These are phyloP conservation scores for Withania somnifera DNA, from an alignment of 305 asterid genomes.

Conservation along the genomic window DNA sequence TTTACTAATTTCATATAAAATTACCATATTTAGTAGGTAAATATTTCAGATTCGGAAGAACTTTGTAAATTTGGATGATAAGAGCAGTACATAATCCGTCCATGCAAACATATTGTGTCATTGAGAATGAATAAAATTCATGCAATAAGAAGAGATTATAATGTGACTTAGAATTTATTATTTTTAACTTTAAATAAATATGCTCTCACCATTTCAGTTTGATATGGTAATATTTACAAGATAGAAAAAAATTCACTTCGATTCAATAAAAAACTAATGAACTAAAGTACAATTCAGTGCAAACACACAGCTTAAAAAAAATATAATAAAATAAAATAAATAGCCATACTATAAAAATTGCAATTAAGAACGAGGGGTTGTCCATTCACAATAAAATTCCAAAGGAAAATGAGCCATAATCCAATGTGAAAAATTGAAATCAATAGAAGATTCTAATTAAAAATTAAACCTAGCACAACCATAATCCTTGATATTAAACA, in stretches of 20 bases:
- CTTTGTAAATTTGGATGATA: no score
- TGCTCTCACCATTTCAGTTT: neutral
- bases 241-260: neutral
- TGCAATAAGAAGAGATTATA: neutral
- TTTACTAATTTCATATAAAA: no score
- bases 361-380: neutral
- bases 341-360: no score
- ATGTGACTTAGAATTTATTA: neutral
- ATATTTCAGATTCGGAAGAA: no score
- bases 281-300: neutral
- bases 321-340: no score
- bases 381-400: neutral
- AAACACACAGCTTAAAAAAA: no score
- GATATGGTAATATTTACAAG: neutral
- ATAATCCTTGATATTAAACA: neutral
- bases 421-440: neutral
- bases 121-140: no score
- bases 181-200: neutral
- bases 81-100: no score
- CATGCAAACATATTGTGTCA: no score
- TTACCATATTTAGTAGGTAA: no score
- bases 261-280: neutral
- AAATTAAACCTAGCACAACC: neutral
- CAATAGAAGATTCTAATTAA: neutral
- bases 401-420: neutral